Base-by-base conservation (phyloP, 2,329 filamentous ascomycete species). In the Plectosphaerella cucumerina region DNA sequence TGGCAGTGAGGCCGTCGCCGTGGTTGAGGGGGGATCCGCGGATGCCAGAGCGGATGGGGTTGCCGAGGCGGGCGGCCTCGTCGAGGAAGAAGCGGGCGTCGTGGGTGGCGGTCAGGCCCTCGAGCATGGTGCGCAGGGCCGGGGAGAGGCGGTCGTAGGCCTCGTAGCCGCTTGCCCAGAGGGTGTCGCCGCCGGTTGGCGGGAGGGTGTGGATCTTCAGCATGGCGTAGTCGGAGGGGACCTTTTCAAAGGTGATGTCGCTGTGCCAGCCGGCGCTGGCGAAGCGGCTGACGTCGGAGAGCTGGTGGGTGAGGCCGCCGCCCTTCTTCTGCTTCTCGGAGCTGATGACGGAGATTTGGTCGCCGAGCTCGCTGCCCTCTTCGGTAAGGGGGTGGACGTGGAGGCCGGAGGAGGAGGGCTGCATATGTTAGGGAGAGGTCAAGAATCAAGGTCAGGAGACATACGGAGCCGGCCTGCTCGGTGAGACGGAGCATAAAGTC, bases 1-100 rank as follows among this genome's bases (percentile, higher is more conserved):
- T 67, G 1, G 81, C 74, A 39, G 62, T 65, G 34, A 85, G 69
- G 21, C 73, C 70, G 4, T 66, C 65, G 41, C 82, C 82, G 18
- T 78, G 67, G 57, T 86, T 86, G 51, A 82, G 68, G 1, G 80
- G 80, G 1, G 77, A 77, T 1, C 82, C 82, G 8, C 78, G 70
- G 49, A 71, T 58, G 4, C 62, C 69, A 9, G 70, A 65, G 23
- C 72, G 67, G 9, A 78, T 61, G 4, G 71, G 70, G 56, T 74
- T 71, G 10, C 76, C 76, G 1, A 78, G 65, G 10, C 72, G 64
- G 46, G 65, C 65, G 11, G 77, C 77, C 55, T 76, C 74, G 6
- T 77, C 73, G 33, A 73, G 68, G 62, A 81, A 81, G 58, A 76
- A 75, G 10, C 64, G 72, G 22, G 73, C 72, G 51, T 76, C 70